phyloP scores from a whole-genome alignment of 192 early-diverging fungal species.

The Pilobolus umbonatus region DNA sequence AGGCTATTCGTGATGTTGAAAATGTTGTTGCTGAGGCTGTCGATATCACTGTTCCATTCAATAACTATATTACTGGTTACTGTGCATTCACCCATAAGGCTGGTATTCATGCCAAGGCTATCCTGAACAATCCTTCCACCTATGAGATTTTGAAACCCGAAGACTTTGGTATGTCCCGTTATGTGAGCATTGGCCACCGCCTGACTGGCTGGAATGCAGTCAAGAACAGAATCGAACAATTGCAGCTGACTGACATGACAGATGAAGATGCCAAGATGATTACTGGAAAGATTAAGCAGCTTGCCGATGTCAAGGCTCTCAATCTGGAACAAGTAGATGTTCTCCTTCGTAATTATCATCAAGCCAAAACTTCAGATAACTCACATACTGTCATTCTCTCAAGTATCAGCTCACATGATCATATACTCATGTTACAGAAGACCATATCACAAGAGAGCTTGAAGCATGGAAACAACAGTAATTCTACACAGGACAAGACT shows the following conservation, averaged over 20 bases:
- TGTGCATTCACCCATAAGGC: conserved; percentile 99
- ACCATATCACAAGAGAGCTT: no score
- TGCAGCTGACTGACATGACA: conserved; percentile 64
- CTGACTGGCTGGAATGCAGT: conserved; percentile 99
- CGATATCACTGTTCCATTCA: conserved; percentile 95
- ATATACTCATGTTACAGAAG: no score
- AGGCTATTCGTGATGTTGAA: conserved; percentile 89
- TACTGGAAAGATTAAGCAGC: conserved; percentile 90
- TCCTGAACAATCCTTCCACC: conserved; percentile 97
- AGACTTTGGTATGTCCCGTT: conserved; percentile 98
- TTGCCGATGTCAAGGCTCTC: conserved; percentile 91
- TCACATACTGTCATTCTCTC: conserved; percentile 46
- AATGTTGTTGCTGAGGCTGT: conserved; percentile 95
- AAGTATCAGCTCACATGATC: conserved; percentile 44
- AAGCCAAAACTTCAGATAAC: conserved; percentile 57
- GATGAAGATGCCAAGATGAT: conserved; percentile 91
- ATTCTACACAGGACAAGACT: no score
- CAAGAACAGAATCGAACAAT: conserved; percentile 95
- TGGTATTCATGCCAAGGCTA: conserved; percentile 99
- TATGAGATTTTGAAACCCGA: conserved; percentile 98
- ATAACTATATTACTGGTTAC: conserved; percentile 99
- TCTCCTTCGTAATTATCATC: conserved; percentile 70
- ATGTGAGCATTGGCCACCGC: conserved; percentile 95
- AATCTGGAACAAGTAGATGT: conserved; percentile 92
- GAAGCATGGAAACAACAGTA: no score